phyloP scores from a whole-genome alignment of 2,329 filamentous ascomycete genomes.

The Cladophialophora bantiana region DNA sequence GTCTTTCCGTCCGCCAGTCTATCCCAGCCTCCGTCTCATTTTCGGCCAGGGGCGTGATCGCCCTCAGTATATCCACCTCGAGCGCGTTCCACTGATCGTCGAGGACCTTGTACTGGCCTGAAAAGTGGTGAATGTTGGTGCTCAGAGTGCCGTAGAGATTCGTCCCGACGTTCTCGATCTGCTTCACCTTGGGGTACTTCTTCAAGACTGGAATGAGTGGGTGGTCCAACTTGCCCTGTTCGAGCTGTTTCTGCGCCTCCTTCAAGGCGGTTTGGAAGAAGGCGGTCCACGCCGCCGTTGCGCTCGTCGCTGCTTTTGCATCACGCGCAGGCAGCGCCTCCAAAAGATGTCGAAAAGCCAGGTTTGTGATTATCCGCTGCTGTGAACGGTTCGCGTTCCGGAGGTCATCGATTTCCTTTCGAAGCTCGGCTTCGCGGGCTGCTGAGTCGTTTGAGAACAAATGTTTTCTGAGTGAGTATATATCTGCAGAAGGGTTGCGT shows the following conservation, averaged over 20 bases:
- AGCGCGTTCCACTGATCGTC: slow-evolving; percentile 3
- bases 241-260: background rate
- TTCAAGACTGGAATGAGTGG: background rate
- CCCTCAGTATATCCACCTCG: slow-evolving; percentile 1
- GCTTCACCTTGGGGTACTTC: slow-evolving; percentile 3
- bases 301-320: background rate
- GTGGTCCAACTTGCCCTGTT: background rate
- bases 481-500: background rate
- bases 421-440: background rate
- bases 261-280: background rate
- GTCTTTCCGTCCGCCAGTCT: background rate
- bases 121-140: slow-evolving; percentile 7
- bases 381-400: background rate
- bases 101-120: slow-evolving; percentile 3
- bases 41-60: background rate
- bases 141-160: slow-evolving; percentile 5
- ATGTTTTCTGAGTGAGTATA: slow-evolving; percentile 5
- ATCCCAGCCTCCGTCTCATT: background rate
- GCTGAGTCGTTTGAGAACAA: background rate
- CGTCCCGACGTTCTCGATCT: slow-evolving; percentile 2
- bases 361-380: slow-evolving; percentile 1
- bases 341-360: slow-evolving; percentile 3
- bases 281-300: background rate
- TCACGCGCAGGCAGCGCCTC: background rate
- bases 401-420: background rate